Evolutionary conservation across 2,329 filamentous ascomycete genomes (phyloP), one percentile per base, ranked within the genome.

Genomic region (Byssoonygena ceratinophila): DNA sequence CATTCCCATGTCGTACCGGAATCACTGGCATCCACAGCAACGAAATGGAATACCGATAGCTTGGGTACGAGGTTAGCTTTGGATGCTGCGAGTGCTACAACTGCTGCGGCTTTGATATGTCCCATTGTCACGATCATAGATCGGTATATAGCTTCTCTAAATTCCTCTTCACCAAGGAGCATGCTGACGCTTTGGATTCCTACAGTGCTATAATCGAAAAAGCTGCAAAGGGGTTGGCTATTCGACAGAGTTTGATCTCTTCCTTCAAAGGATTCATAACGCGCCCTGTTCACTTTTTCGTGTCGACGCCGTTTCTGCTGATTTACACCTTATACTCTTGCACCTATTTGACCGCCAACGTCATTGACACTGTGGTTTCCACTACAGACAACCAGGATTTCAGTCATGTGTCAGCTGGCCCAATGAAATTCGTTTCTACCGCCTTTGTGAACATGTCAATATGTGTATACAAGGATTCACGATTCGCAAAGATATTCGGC

Each of bases 111-210:
- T 5, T 72, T 92, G 55, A 84, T 95, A 45, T 87, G 89, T 51
- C 89, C 90, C 1, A 66, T 94, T 36, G 91, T 95, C 57, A 85
- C 85, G 34, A 84, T 92, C 59, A 92, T 96, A 68, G 89, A 95
- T 68, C 81, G 84, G 85, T 90, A 72, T 55, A 72, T 62, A 18
- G 4, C 34, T 44, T 9, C 5, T 27, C 9, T n/a, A 14, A 16
- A 2, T 37, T n/a, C n/a, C 34, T 5, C n/a, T 4, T 5, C n/a
- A 6, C 34, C 23, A 16, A 3, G 39, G 23, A 16, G 7, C n/a
- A 22, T 23, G 46, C 46, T 49, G 36, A 18, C 31, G 41, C 14
- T 40, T 40, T 27, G 5, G n/a, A 9, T 20, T 20, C 34, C 36
- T 16, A 40, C 54, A 75, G 73, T 27, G 71, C 72, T 12, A 75